Evolutionary conservation across 345 rosid species (phyloP), one percentile per base, ranked within the genome.

Genomic region (Eucalyptus erythrocorys): DNA sequence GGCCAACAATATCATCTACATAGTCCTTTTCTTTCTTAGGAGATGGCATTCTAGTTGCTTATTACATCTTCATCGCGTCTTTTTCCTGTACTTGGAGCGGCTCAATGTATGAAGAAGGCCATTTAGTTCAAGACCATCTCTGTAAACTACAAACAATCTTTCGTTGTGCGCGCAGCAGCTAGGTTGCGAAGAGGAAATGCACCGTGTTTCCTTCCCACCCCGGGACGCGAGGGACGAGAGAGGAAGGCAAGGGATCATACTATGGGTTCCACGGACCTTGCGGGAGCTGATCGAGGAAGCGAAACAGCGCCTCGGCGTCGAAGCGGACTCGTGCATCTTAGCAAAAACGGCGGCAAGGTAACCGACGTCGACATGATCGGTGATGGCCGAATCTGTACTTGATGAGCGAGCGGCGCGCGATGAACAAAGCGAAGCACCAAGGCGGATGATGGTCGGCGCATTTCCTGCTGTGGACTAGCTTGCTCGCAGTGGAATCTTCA

Each of bases 261-360:
- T 95, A 71, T 95, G 98, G 98, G 95, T 97, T 85, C 97, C 99
- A 11, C 71, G 87, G 88, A 94, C 92, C 88, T 92, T 95, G 86
- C 94, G 94, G 64, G 96, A 94, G 82, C 97, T 96, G 34, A 89
- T 94, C 17, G 89, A 84, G 88, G 89, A 71, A 15, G 96, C 97
- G 16, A 88, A 49, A 11, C 93, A 90, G 87, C 90, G 90, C 85
- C 93, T 95, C 57, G 88, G 92, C 86, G 59, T 91, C 48, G 17
- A 90, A 3, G 64, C 88, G 82, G 92, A 85, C 87, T 88, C 90
- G 80, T 94, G 89, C 76, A 88, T 93, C 53, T 89, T 94, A 71
- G 91, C 96, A 9, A 95, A 91, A 92, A 92, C 53, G 97, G 95
- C 55, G 97, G 89, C 85, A 93, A 90, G 91, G 91, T 97, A 64